Percentiles rank a stretch among this genome's conserved stretches.
These are phyloP conservation scores for Ceratocystis albifundus DNA, from an alignment of 2,329 filamentous ascomycete species.

Conservation along the genomic window DNA sequence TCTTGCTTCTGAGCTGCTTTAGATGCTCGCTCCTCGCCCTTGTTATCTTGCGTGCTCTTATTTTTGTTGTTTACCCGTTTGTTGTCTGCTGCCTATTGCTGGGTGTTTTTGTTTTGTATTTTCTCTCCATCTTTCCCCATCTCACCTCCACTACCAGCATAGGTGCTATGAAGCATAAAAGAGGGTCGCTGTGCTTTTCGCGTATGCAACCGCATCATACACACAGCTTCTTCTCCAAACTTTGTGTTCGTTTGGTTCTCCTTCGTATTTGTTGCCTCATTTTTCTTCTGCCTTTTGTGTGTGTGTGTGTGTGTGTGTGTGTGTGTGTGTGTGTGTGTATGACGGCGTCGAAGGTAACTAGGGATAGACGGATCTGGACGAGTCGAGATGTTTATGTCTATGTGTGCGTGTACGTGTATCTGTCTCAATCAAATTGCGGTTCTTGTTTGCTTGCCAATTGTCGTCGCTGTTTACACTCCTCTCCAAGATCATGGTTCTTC, in stretches of 20 bases:
- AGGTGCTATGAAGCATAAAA: slow-evolving; percentile 1
- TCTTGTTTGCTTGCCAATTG: background rate
- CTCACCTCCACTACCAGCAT: background rate
- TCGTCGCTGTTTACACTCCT: background rate
- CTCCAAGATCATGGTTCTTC: background rate
- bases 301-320: too few relatives aligned
- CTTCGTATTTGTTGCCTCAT: background rate
- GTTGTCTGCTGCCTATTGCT: background rate
- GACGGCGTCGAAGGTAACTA: too few relatives aligned
- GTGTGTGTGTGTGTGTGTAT: background rate
- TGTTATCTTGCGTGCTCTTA: too few relatives aligned
- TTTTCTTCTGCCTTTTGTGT: background rate
- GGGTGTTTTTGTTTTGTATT: background rate
- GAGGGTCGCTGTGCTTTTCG: slow-evolving; percentile 3
- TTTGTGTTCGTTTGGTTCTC: background rate
- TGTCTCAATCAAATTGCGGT: background rate
- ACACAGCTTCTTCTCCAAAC: background rate
- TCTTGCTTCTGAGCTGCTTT: too few relatives aligned
- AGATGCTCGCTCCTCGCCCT: too few relatives aligned
- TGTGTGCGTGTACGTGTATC: background rate
- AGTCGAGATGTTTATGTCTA: background rate
- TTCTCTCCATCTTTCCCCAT: too few relatives aligned
- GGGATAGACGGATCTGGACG: background rate
- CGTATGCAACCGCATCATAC: slow-evolving; percentile 7
- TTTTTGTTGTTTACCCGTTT: background rate